Base-by-base conservation (phyloP, 2,329 filamentous ascomycete genomes). In the Pseudogymnoascus sp. region DNA sequence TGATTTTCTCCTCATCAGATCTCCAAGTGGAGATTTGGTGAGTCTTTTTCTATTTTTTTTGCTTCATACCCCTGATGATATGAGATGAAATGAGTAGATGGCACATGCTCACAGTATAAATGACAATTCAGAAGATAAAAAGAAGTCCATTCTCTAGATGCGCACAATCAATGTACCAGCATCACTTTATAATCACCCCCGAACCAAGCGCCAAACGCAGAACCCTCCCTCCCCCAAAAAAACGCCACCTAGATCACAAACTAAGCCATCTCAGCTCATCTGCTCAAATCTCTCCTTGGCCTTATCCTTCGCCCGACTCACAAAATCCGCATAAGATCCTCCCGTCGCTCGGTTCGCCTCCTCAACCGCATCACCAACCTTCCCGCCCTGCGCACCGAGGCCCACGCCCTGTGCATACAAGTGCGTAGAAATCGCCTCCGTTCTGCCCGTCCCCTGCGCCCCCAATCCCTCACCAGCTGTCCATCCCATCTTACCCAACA, bases 401-500 rank as follows among this genome's bases (percentile, higher is more conserved):
- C 87, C 87, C 1, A 88, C 87, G 16, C 87, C 87, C 14, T 85
- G 81, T 18, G 82, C 78, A 70, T 90, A 90, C 7, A 85, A 79
- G 59, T 82, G 80, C 11, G 85, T 85, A 30, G 80, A 79, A 60
- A 90, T 82, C 3, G 83, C 84, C 58, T 86, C 81, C 0, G 82
- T 87, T 43, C 82, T 78, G 0, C 87, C 87, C 5, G 79, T 79
- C 5, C 83, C 84, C 50, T 81, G 79, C 0, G 81, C 84, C 2
- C 87, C 87, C 3, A 90, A 76, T 0, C 87, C 86, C 61, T 80
- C 78, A 7, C 87, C 87, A 1, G 79, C 76, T 20, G 76, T 83
- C 86, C 86, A 90, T 25, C 87, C 87, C 83, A 89, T 88, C 76
- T 89, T 90, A 38, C 84, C 83, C 38, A 90, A 76, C 69, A 90